Conservation (phyloP, 768 basidiomycete species). For the Holtermanniella nyarrowii region DNA sequence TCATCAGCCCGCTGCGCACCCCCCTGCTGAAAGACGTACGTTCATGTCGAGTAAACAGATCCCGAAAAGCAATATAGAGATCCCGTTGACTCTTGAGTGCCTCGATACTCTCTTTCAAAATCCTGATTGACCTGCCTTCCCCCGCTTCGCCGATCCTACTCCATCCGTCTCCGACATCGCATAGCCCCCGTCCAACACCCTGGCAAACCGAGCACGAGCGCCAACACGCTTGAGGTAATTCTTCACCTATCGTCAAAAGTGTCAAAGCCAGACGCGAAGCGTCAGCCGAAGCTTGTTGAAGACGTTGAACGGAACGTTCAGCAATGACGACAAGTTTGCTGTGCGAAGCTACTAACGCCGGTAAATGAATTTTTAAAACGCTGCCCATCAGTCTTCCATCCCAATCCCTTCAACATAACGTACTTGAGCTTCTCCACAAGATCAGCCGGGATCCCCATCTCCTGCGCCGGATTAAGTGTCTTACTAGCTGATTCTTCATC, state of each 20-base stretch:
- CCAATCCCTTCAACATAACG: slow-evolving; percentile 1
- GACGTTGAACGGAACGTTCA: slow-evolving; percentile 79
- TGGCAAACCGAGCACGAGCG: slow-evolving; percentile 58
- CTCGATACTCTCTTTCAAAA: slow-evolving; percentile 26
- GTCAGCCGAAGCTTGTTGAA: slow-evolving; percentile 86
- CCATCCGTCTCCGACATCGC: slow-evolving; percentile 43
- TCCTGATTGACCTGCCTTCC: slow-evolving; percentile 18
- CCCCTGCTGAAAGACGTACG: too few species aligned
- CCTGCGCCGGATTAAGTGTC: slow-evolving; percentile 48
- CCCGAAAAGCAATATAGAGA: slow-evolving; percentile 74
- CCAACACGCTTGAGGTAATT: slow-evolving; percentile 47
- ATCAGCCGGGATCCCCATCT: slow-evolving; percentile 87
- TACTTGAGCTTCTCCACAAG: slow-evolving; percentile 80
- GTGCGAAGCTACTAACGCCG: slow-evolving; percentile 76
- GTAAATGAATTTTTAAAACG: slow-evolving; percentile 63
- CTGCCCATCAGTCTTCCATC: slow-evolving; percentile 41
- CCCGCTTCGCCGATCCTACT: slow-evolving; percentile 21
- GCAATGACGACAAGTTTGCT: slow-evolving; percentile 75
- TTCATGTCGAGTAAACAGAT: slow-evolving; percentile 76
- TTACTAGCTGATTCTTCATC: slow-evolving; percentile 68
- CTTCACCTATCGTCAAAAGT: slow-evolving; percentile 56
- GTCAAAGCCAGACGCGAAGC: slow-evolving; percentile 64
- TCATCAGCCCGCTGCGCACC: too few species aligned
- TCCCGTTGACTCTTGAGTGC: slow-evolving; percentile 61
- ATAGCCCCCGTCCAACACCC: slow-evolving; percentile 64